Base-by-base conservation (phyloP, 495 filamentous ascomycete species). In the Neurospora sp. region DNA sequence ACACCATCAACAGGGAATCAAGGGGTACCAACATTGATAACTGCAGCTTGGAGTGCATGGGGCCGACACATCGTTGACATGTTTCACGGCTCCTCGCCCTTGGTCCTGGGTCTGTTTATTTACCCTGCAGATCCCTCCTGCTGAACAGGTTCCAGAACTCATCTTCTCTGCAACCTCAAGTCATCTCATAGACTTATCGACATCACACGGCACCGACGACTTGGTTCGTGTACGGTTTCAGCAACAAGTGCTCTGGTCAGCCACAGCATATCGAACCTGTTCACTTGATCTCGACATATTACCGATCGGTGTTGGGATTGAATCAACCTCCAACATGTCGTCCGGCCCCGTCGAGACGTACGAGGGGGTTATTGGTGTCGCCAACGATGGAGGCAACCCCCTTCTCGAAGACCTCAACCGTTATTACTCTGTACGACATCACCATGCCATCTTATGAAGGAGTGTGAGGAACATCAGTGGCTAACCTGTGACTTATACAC, bases 331-430 rank as follows among this genome's bases (percentile, higher is more conserved):
- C 77, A 76, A 70, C 73, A 81, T 81, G 79, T 80, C 79, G 39
- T 42, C 76, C 75, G 84, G 83, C n/a, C 73, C 80, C 38, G 79
- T 85, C 45, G 78, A 88, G 20, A 82, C 86, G 42, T 94, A 91
- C 82, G 92, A 92, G 84, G 90, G 89, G 70, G 86, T 89, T 37
- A 16, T 45, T 10, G 79, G 76, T 20, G 68, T 75, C 65, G 83
- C 79, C 59, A 80, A 85, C 31, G 89, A 86, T 14, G 94, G 94
- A 42, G 94, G 93, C 74, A 87, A 97, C 81, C 92, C 93, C 16
- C 79, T 94, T 72, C 87, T 80, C 3, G 82, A 91, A 41, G 85
- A 97, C 79, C 85, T 97, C 69, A 97, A 97, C 80, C 85, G 93
- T 73, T 93, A 87, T 82, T 97, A 96, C 81, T 85, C 92, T 85